Evolutionary conservation across 1,139 yeast genomes (phyloP), one percentile per base, ranked within the genome.

Genomic region (Saccharomyces hybrid): DNA sequence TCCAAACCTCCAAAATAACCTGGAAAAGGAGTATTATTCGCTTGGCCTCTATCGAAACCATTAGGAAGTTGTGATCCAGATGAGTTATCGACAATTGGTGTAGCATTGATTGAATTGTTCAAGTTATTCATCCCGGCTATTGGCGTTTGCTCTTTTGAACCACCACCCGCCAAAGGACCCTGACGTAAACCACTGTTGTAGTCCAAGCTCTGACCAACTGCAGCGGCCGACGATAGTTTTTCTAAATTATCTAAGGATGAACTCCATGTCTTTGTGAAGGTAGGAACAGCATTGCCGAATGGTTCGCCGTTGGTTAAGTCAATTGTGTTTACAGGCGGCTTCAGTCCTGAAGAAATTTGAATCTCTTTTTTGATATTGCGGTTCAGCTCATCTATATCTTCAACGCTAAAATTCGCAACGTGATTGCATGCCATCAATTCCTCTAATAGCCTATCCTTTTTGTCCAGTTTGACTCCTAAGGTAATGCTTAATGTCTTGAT

Each of bases 1-100:
- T 65, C 69, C 7, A 65, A 52, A 5, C 65, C 61, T 7, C 64
- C 67, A 51, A 64, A 63, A 6, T 60, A 47, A 3, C 61, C 66
- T 4, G 67, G 57, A 50, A 59, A 57, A 5, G 55, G 34, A 7
- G 51, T 49, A 8, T 48, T 50, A 30, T 23, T 25, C 11, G 27
- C 50, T 13, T 52, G 23, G 8, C 31, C 50, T 13, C 50, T 26
- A 31, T 53, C 53, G 6, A 50, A 28, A 11, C 48, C 55, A 14
- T 46, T 50, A 5, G 44, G 44, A 38, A 38, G 44, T 38, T 38
- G 44, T 16, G 44, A 16, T 16, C 23, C 44, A n/a, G 44, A 38
- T 16, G 44, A 38, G 16, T 38, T 38, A 9, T 38, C 44, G 25
- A 20, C 44, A 16, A 38, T 16, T 16, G 44, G 44, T 38, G 44